These are phyloP conservation scores for Rhizophagus clarus DNA, from an alignment of 192 early-diverging fungal species.

Conservation along the genomic window DNA sequence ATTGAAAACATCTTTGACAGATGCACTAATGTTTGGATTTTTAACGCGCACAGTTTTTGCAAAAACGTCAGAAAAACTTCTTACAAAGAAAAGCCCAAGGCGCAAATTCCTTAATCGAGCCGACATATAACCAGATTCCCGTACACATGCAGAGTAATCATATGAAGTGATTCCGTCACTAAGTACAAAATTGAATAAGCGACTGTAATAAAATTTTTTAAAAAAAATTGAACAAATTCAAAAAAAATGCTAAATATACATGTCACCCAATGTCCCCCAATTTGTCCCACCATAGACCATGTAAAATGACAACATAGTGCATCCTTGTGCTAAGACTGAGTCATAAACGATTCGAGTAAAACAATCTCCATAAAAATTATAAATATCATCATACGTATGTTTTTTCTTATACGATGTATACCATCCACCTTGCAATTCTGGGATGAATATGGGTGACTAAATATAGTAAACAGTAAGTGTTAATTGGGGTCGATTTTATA, in stretches of 20 bases:
- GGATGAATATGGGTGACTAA: slow-evolving; percentile 71
- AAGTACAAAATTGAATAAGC: neutral
- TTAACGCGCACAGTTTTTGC: slow-evolving; percentile 50
- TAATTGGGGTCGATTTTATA: too few species aligned
- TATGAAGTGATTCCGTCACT: slow-evolving; percentile 78
- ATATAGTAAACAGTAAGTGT: neutral
- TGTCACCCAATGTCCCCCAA: slow-evolving; percentile 73
- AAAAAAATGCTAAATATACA: slow-evolving; percentile 44
- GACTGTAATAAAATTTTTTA: neutral
- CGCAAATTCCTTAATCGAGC: slow-evolving; percentile 62
- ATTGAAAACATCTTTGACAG: slow-evolving; percentile 47
- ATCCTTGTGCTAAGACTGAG: slow-evolving; percentile 64
- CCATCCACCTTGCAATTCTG: slow-evolving; percentile 81
- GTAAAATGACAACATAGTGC: slow-evolving; percentile 66
- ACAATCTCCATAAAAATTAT: slow-evolving; percentile 68
- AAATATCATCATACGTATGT: slow-evolving; percentile 69
- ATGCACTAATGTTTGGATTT: slow-evolving; percentile 37
- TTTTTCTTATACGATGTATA: slow-evolving; percentile 70
- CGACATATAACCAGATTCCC: slow-evolving; percentile 68
- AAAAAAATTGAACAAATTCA: neutral
- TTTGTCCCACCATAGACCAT: slow-evolving; percentile 84
- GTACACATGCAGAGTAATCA: slow-evolving; percentile 76
- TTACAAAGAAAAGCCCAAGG: slow-evolving; percentile 58
- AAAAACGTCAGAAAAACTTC: slow-evolving; percentile 61
- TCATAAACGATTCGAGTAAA: slow-evolving; percentile 67